Evolutionary conservation across 202 grass and related monocot species (phyloP).

Genomic region (Musa balbisiana): DNA sequence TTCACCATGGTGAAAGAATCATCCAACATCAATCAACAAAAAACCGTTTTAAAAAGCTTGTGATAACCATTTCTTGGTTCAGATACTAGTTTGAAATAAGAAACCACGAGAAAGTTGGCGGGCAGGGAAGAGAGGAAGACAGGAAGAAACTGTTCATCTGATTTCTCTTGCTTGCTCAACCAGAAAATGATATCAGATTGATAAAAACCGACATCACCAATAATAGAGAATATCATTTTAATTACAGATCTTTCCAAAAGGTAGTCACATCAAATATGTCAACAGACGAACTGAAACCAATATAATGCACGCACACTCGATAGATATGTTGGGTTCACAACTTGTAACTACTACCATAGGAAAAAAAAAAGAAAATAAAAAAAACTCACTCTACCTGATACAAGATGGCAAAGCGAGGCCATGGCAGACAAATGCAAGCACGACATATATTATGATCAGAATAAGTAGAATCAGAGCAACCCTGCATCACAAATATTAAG

Average conservation of each 20-base stretch:
- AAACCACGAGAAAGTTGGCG: too few species aligned
- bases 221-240: neutral
- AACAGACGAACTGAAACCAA: neutral
- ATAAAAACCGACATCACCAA: neutral
- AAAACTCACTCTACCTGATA: slow-evolving; percentile 36
- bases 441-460: slow-evolving; percentile 66
- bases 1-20: too few species aligned
- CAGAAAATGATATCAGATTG: neutral
- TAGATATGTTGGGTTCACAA: neutral
- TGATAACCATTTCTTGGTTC: too few species aligned
- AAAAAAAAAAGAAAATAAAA: neutral
- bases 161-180: neutral
- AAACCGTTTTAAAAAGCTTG: too few species aligned
- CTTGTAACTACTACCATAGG: too few species aligned
- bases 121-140: too few species aligned
- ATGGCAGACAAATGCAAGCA: slow-evolving; percentile 80
- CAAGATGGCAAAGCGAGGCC: slow-evolving; percentile 75
- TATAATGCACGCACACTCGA: neutral
- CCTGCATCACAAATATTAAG: slow-evolving; percentile 35
- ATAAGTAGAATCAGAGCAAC: slow-evolving; percentile 68
- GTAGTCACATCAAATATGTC: neutral
- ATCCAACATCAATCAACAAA: too few species aligned
- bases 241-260: neutral
- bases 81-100: too few species aligned
- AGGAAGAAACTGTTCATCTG: too few species aligned